Percentiles rank a stretch among this genome's conserved stretches.
phyloP scores from a whole-genome alignment of 805 yeast genomes.

The Sugiyamaella chiloensis region DNA sequence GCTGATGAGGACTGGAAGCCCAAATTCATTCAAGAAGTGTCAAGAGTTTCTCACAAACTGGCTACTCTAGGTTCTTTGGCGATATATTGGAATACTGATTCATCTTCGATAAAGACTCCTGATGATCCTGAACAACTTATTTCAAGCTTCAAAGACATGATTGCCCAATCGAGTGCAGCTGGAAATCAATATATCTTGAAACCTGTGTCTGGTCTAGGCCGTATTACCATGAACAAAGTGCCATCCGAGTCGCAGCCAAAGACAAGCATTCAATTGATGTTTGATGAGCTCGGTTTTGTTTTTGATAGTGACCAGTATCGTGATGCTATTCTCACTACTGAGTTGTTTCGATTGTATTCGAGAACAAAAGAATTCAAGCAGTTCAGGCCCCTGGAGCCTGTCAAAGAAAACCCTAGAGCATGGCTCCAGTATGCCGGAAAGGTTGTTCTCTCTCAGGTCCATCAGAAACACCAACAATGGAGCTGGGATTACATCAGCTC shows the following conservation, averaged over 20 bases:
- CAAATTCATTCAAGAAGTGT: constrained; percentile 71
- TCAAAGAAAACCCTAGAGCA: constrained; percentile 59
- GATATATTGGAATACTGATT: constrained; percentile 78
- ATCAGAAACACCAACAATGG: constrained; percentile 76
- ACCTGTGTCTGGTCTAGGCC: constrained; percentile 90
- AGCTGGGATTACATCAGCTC: constrained; percentile 78
- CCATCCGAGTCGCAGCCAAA: constrained; percentile 54
- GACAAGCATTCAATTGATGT: constrained; percentile 67
- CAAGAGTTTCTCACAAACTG: constrained; percentile 67
- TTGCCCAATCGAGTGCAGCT: constrained; percentile 14
- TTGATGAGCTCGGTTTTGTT: constrained; percentile 85
- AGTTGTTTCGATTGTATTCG: constrained; percentile 73
- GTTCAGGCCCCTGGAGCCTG: constrained; percentile 56
- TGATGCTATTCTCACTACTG: constrained; percentile 75
- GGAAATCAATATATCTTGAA: constrained; percentile 49
- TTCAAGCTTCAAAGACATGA: constrained; percentile 39
- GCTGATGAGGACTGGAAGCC: constrained; percentile 84
- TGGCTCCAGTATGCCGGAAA: constrained; percentile 84
- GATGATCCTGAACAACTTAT: constrained; percentile 32
- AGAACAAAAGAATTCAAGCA: constrained; percentile 73
- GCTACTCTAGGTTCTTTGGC: constrained; percentile 71
- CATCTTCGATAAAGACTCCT: constrained; percentile 45
- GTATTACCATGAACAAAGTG: constrained; percentile 68
- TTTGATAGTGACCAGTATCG: constrained; percentile 82
- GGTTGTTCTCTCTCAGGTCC: constrained; percentile 76